Base-by-base conservation (phyloP, 768 basidiomycete genomes). In the Coprinopsis marcescibilis region DNA sequence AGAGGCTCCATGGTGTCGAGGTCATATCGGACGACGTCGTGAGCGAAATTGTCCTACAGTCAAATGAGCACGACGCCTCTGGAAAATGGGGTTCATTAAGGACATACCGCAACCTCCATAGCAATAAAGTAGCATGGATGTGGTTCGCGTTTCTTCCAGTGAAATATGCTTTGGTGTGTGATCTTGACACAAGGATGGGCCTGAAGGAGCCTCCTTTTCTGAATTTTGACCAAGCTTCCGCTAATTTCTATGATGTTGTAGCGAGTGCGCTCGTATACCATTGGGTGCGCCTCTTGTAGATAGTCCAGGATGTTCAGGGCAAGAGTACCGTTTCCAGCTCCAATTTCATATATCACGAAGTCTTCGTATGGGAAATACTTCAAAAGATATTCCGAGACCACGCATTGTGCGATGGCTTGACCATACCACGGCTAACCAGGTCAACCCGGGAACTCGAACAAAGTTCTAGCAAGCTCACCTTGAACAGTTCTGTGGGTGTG, bases 211-310 rank as follows among this genome's bases (percentile, higher is more conserved):
- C 78, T 81, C 51, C 76, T 66, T 51, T 72, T 71, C 62, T 98
- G 96, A 33, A 83, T 59, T 45, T 76, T 68, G 7, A 85, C 85
- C 17, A 99, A 69, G 44, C 81, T 83, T 20, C 71, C 76, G 58
- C 88, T 91, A 54, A 98, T 98, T 68, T 99, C 96, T 54, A 98
- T 87, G 59, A 97, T 95, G 51, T 85, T 80, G 66, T 99, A 99
- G 13, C 79, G 77, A 14, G 93, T 96, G 15, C 91, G 79, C 48
- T 91, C 89, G 62, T 93, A 98, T 3, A 98, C 91, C 30, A 93
- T 91, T 0, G 92, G 92, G 58, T 94, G 81, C 33, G 81, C 70
- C 38, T 79, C 74, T 17, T 74, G 79, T 24, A 99, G 65, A 57
- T 80, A 89, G 61, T 89, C 76, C 47, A 99, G 81, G 43, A 96